These are phyloP conservation scores for Trametes pubescens DNA, from an alignment of 1,284 basidiomycete species.

Conservation along the genomic window DNA sequence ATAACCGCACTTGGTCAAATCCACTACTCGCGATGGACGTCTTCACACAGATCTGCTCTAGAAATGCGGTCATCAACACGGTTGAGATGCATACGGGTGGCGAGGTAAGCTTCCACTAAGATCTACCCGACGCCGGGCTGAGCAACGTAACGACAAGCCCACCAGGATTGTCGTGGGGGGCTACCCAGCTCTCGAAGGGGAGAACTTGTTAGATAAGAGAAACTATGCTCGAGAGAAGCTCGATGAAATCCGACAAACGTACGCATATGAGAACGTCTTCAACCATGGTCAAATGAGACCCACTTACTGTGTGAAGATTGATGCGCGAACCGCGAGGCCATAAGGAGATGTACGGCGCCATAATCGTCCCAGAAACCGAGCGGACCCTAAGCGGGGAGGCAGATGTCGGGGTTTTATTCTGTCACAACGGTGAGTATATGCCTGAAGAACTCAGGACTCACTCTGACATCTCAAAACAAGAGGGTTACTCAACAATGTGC, in stretches of 20 bases:
- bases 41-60: conserved; percentile 29
- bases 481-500: conserved; percentile 58
- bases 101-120: conserved; percentile 38
- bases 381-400: conserved; percentile 47
- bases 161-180: conserved; percentile 50
- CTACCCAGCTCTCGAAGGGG: conserved; percentile 44
- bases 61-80: conserved; percentile 37
- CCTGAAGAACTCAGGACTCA: not conserved
- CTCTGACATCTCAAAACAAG: conserved; percentile 30
- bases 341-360: conserved; percentile 56
- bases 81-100: conserved; percentile 53
- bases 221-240: conserved; percentile 40
- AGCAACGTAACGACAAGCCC: conserved; percentile 38
- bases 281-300: no score
- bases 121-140: not conserved
- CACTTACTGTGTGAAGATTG: conserved; percentile 35
- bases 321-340: conserved; percentile 56
- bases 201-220: conserved; percentile 47
- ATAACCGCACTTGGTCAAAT: no score
- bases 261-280: not conserved
- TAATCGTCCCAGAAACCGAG: conserved; percentile 50
- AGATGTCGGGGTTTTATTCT: conserved; percentile 55
- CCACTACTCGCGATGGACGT: conserved; percentile 37
- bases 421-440: conserved; percentile 48
- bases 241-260: conserved; percentile 46